Evolutionary conservation across 108 stramenopile genomes (phyloP).

Genomic region (Mediolabrus comicus): DNA sequence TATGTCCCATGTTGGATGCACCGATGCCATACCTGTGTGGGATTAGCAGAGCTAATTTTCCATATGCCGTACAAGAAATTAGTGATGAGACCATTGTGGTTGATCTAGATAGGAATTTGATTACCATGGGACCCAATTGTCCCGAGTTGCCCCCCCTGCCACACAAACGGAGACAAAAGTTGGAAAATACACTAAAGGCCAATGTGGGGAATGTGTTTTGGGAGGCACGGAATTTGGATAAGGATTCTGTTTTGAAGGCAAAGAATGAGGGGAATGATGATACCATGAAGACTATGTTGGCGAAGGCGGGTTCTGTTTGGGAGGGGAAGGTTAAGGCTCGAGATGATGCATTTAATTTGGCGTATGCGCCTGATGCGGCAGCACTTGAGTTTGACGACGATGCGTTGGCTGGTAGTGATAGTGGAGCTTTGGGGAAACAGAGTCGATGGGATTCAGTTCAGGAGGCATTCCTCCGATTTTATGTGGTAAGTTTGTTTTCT

Average conservation of each 20-base stretch:
- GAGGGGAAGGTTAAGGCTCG: slow-evolving; percentile 53
- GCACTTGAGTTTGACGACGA: slow-evolving; percentile 34
- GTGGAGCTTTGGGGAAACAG: slow-evolving; percentile 35
- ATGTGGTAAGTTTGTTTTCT: slow-evolving; percentile 30
- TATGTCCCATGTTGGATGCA: slow-evolving; percentile 84
- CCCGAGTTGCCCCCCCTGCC: slow-evolving; percentile 63
- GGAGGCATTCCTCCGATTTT: slow-evolving; percentile 85
- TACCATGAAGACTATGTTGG: slow-evolving; percentile 5
- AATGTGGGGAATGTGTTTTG: slow-evolving; percentile 77
- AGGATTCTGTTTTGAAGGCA: slow-evolving; percentile 29
- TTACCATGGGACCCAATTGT: slow-evolving; percentile 58
- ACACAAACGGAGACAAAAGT: slow-evolving; percentile 65
- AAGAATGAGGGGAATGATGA: slow-evolving; percentile 18
- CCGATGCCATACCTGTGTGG: slow-evolving; percentile 89
- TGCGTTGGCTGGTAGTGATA: slow-evolving; percentile 19
- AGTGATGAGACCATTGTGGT: slow-evolving; percentile 80
- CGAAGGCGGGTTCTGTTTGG: slow-evolving; percentile 49
- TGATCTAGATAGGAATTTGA: slow-evolving; percentile 76
- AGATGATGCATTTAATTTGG: slow-evolving; percentile 82
- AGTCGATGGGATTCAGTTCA: slow-evolving; percentile 80
- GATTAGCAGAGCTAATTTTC: slow-evolving; percentile 72
- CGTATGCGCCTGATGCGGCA: slow-evolving; percentile 57
- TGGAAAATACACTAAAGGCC: slow-evolving; percentile 51
- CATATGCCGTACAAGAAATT: slow-evolving; percentile 64
- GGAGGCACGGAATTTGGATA: slow-evolving; percentile 59